Evolutionary conservation across 257 asterid species (phyloP), one percentile per base, ranked within the genome.

Genomic region (Plantago ovata): DNA sequence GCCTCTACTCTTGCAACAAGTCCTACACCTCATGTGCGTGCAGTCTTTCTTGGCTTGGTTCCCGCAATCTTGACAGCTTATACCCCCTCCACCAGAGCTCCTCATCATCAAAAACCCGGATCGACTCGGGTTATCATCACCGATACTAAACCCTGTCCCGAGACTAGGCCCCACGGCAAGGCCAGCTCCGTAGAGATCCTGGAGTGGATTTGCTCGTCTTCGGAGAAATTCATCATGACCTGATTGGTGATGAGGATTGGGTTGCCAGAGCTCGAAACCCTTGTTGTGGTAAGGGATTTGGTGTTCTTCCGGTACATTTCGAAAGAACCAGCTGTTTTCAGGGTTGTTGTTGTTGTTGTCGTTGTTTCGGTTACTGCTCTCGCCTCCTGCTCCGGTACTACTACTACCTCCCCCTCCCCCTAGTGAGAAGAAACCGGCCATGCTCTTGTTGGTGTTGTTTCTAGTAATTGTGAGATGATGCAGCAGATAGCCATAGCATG

Each of bases 361-460:
- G 70, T 60, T 70, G 66, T 12, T 70, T 66, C 66, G 60, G 61
- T 20, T 75, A 60, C 16, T 54, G 10, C 48, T 47, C 12, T 32
- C 36, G 4, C 69, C 57, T n/a, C 47, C 56, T 3, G 60, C 55
- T 3, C 64, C 62, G 28, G 20, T 51, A 0, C 62, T 64, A 2
- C 69, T 22, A 3, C 58, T 72, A 0, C 53, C 54, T 11, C 72
- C 89, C 7, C 72, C 89, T 9, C 86, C 80, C 19, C 87, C 85
- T 85, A 89, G 81, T 53, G 97, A 89, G 78, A 86, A 89, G 57
- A 89, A 89, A 48, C 83, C 88, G 70, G 97, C 86, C 97, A 89
- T 89, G 53, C 66, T n/a, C 48, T 68, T 63, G 55, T 69, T 60
- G 15, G 64, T 32, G 53, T 41, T 62, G 56, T 75, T 72, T 77